Percentiles rank a stretch among this genome's conserved stretches.
Conservation (phyloP, 768 basidiomycete species). For the Dendrothele bispora region DNA sequence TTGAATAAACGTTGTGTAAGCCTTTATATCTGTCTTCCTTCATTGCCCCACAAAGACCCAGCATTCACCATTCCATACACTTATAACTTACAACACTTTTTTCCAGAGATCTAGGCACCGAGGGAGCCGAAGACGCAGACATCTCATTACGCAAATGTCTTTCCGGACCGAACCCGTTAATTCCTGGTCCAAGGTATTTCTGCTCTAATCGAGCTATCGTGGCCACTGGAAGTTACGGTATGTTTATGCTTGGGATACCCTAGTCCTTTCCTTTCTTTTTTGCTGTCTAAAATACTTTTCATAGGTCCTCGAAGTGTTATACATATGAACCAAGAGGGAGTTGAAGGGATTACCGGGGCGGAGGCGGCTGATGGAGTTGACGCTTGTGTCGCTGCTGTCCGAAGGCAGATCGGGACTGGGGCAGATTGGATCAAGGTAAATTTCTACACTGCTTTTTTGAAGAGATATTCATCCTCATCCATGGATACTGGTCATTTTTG, state of each 20-base stretch:
- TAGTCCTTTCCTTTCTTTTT: constrained; percentile 4
- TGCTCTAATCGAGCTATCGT: constrained; percentile 60
- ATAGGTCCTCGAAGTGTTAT: constrained; percentile 55
- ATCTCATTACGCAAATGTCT: constrained; percentile 57
- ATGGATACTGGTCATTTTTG: constrained; percentile 7
- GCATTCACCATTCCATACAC: too few relatives aligned
- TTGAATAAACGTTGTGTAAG: not conserved
- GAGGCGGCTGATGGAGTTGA: constrained; percentile 59
- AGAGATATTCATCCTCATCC: not conserved
- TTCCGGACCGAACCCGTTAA: constrained; percentile 43
- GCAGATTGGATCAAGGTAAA: constrained; percentile 69
- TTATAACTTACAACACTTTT: too few relatives aligned
- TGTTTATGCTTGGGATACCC: constrained; percentile 7
- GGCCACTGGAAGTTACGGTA: constrained; percentile 61
- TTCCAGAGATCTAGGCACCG: constrained; percentile 70
- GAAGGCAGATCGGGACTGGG: constrained; percentile 62
- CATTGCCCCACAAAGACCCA: too few relatives aligned
- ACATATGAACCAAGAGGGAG: constrained; percentile 45
- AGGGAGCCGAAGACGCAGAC: constrained; percentile 65
- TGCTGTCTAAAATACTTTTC: constrained; percentile 3
- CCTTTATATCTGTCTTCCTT: not conserved
- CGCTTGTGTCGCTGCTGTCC: constrained; percentile 53
- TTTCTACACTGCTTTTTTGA: constrained; percentile 2
- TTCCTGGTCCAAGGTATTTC: constrained; percentile 65
- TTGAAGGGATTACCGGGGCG: constrained; percentile 58